Conservation (phyloP, 768 basidiomycete genomes). For the Lactifluus pinguis region DNA sequence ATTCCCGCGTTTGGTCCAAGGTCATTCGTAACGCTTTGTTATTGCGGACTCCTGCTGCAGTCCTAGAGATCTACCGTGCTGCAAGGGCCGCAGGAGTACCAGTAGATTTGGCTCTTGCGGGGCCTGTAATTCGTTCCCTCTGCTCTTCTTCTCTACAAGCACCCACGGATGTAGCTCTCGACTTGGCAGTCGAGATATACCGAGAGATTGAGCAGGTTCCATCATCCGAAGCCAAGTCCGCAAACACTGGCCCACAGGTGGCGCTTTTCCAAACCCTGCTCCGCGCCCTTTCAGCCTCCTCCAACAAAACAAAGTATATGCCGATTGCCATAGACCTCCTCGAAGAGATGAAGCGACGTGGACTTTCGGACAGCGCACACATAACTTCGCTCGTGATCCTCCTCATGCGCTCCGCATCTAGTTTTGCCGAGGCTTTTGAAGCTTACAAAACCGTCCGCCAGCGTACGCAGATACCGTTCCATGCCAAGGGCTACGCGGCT, state of each 20-base stretch:
- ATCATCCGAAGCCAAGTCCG: neutral
- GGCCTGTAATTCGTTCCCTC: conserved; percentile 45
- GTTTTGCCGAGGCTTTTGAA: conserved; percentile 50
- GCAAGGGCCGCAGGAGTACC: conserved; percentile 35
- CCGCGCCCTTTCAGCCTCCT: conserved; percentile 31
- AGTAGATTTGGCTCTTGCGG: conserved; percentile 43
- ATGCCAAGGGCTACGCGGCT: conserved; percentile 49
- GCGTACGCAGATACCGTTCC: conserved; percentile 30
- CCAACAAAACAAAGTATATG: conserved; percentile 39
- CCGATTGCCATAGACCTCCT: conserved; percentile 43
- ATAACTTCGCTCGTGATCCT: conserved; percentile 48
- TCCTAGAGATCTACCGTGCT: conserved; percentile 41
- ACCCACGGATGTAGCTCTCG: conserved; percentile 36
- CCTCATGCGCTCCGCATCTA: conserved; percentile 53
- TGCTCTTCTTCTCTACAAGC: conserved; percentile 32
- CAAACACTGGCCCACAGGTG: conserved; percentile 15
- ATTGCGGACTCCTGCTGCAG: conserved; percentile 31
- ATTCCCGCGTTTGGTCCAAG: conserved; percentile 42
- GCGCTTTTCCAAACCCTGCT: conserved; percentile 42
- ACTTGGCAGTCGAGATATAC: conserved; percentile 48
- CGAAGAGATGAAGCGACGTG: conserved; percentile 53
- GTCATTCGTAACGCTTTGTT: conserved; percentile 45
- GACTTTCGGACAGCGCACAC: conserved; percentile 38
- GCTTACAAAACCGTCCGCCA: conserved; percentile 42
- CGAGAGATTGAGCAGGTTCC: conserved; percentile 29